Evolutionary conservation across 1,139 yeast genomes (phyloP).

Genomic region (Petasospora fabianii): DNA sequence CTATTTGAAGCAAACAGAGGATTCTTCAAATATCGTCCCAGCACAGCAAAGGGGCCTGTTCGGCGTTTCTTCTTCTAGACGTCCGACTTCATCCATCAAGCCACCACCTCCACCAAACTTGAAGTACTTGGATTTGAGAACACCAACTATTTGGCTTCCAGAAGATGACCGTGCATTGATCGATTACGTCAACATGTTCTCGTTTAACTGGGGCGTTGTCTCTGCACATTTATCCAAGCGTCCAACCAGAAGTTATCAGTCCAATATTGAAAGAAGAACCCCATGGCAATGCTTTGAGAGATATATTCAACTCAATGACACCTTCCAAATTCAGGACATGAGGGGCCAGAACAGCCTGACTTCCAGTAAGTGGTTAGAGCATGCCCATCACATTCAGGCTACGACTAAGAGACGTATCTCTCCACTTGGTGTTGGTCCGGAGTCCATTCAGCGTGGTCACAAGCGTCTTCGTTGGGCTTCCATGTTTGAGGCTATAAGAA

Average conservation of each 20-base stretch:
- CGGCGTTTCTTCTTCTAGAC: slow-evolving; percentile 56
- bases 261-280: slow-evolving; percentile 90
- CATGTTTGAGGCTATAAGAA: slow-evolving; percentile 93
- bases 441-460: slow-evolving; percentile 91
- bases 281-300: slow-evolving; percentile 99
- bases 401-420: slow-evolving; percentile 84
- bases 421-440: slow-evolving; percentile 87
- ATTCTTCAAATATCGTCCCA: slow-evolving; percentile 34
- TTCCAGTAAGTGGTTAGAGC: slow-evolving; percentile 91
- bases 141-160: slow-evolving; percentile 95
- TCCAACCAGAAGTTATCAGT: slow-evolving; percentile 65
- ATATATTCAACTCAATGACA: slow-evolving; percentile 87
- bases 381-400: slow-evolving; percentile 83
- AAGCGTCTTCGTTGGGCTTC: slow-evolving; percentile 90
- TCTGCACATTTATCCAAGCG: slow-evolving; percentile 71
- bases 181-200: slow-evolving; percentile 78
- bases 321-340: slow-evolving; percentile 80
- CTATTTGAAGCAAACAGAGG: slow-evolving; percentile 47
- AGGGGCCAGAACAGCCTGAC: slow-evolving; percentile 80
- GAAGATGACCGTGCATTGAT: slow-evolving; percentile 83
- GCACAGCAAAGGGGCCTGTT: slow-evolving; percentile 55
- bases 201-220: slow-evolving; percentile 91
- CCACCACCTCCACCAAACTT: slow-evolving; percentile 90
- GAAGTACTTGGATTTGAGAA: slow-evolving; percentile 71
- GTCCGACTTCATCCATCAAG: slow-evolving; percentile 53